These are phyloP conservation scores for Albophoma yamanashiensis DNA, from an alignment of 2,329 filamentous ascomycete species.

Conservation along the genomic window DNA sequence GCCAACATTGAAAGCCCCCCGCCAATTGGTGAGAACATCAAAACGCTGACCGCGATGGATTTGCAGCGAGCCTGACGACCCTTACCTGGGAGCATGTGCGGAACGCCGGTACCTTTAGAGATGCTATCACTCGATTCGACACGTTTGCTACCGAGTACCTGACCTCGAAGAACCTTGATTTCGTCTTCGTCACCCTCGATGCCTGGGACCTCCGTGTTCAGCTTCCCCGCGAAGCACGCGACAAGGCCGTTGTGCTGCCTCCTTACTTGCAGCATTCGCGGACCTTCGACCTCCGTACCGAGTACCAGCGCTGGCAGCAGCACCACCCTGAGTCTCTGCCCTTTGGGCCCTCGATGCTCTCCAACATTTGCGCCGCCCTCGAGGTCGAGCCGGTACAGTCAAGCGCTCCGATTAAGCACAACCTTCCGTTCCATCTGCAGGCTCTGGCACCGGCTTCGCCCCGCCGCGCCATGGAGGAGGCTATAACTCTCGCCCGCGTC, in stretches of 20 bases:
- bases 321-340: constrained; percentile 96
- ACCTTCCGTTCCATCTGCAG: constrained; percentile 94
- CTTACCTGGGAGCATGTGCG: constrained; percentile 98
- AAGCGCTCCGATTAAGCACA: constrained; percentile 97
- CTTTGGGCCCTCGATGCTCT: constrained; percentile 88
- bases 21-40: not conserved
- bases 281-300: constrained; percentile 91
- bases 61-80: constrained; percentile 84
- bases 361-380: constrained; percentile 95
- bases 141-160: constrained; percentile 88
- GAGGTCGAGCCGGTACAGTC: constrained; percentile 97
- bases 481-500: constrained; percentile 85
- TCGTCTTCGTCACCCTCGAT: constrained; percentile 96
- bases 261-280: constrained; percentile 96
- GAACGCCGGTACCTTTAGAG: constrained; percentile 92
- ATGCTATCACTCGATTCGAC: constrained; percentile 92
- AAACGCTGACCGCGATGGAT: constrained; percentile 2
- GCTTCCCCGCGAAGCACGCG: constrained; percentile 90
- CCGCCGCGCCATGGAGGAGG: constrained; percentile 93
- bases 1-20: not conserved
- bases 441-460: constrained; percentile 91
- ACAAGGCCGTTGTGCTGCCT: constrained; percentile 94
- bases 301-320: constrained; percentile 97
- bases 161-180: constrained; percentile 83
- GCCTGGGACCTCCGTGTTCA: constrained; percentile 98